phyloP scores from a whole-genome alignment of 78 protist species.

The Cavenderia fasciculata region DNA sequence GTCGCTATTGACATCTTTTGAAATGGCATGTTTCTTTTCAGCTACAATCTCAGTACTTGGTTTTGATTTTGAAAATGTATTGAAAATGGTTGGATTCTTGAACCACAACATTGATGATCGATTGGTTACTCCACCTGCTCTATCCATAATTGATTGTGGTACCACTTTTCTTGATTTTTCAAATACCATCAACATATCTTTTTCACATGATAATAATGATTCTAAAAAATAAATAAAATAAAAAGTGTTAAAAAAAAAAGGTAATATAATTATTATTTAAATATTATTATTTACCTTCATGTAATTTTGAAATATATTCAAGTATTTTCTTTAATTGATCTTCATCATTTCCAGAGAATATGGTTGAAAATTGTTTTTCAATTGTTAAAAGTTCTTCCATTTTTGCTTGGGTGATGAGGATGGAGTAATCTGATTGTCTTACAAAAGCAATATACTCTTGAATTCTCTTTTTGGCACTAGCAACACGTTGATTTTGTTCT shows the following conservation, averaged over 20 bases:
- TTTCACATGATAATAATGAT: conserved; percentile 18
- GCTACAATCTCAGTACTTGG: conserved; percentile 1
- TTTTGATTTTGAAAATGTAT: conserved; percentile 26
- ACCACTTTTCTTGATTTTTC: conserved; percentile 37
- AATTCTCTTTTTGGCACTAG: too few species aligned
- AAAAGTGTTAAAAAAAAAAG: neutral
- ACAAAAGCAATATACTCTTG: too few species aligned
- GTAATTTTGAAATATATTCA: too few species aligned
- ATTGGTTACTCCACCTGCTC: conserved; percentile 63
- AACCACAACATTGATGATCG: conserved; percentile 38
- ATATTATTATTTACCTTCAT: too few species aligned
- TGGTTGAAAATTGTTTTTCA: neutral
- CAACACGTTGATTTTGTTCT: too few species aligned
- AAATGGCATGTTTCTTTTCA: conserved; percentile 4
- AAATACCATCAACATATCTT: conserved; percentile 30
- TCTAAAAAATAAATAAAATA: neutral
- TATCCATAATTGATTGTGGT: conserved; percentile 8
- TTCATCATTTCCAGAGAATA: too few species aligned
- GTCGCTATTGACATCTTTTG: neutral
- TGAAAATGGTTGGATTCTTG: conserved; percentile 40
- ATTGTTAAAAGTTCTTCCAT: too few species aligned
- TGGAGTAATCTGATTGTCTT: too few species aligned
- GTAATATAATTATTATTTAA: neutral
- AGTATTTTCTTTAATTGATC: too few species aligned
- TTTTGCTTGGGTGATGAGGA: too few species aligned